Conservation (phyloP, 2,329 filamentous ascomycete genomes). For the Phialophora macrospora region DNA sequence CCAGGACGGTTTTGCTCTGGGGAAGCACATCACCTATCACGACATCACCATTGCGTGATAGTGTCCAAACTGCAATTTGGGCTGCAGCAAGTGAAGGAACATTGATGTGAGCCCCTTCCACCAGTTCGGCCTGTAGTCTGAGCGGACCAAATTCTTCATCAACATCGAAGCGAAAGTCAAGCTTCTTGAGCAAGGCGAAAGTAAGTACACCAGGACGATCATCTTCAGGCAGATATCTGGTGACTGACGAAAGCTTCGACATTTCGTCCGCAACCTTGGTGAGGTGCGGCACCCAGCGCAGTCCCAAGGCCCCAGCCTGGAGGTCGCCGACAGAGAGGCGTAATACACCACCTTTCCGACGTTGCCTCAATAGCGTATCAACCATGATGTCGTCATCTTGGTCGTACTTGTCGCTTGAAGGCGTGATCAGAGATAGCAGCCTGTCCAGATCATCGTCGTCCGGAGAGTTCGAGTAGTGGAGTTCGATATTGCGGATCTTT, state of each 20-base stretch:
- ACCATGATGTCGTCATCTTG: constrained; percentile 92
- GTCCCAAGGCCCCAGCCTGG: constrained; percentile 65
- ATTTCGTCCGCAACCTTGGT: constrained; percentile 77
- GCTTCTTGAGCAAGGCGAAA: constrained; percentile 67
- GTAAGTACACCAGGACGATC: constrained; percentile 87
- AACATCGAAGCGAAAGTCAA: constrained; percentile 66
- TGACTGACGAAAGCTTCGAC: constrained; percentile 78
- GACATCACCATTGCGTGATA: constrained; percentile 71
- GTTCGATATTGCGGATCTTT: constrained; percentile 67
- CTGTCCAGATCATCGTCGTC: constrained; percentile 80
- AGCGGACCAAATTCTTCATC: constrained; percentile 71
- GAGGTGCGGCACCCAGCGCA: constrained; percentile 70
- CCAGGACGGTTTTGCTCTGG: constrained; percentile 42
- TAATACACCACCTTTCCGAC: constrained; percentile 82
- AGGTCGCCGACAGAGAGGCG: constrained; percentile 70
- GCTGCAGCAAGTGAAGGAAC: constrained; percentile 81
- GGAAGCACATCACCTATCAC: constrained; percentile 69
- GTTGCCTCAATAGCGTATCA: constrained; percentile 84
- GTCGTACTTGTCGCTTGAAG: constrained; percentile 87
- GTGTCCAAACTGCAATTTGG: constrained; percentile 67
- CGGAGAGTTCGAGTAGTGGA: constrained; percentile 75
- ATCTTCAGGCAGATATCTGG: constrained; percentile 95
- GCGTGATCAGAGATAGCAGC: constrained; percentile 83
- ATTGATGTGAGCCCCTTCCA: constrained; percentile 80
- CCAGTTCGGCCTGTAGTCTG: constrained; percentile 61